Conservation (phyloP, 345 rosid genomes). For the Hypericum androsaemum region DNA sequence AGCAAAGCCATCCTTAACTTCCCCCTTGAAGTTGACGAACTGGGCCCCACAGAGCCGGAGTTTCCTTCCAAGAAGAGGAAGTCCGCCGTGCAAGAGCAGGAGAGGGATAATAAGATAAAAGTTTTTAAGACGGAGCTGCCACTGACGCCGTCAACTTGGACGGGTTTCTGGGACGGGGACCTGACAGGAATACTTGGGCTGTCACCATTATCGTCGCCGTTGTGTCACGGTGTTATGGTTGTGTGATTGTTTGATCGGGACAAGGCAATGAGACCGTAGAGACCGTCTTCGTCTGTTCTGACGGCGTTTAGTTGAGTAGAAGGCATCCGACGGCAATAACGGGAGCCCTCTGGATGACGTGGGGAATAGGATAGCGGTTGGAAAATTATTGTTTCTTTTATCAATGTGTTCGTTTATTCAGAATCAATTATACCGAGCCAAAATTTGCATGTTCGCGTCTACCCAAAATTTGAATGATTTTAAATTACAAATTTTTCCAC, state of each 20-base stretch:
- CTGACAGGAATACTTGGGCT: slow-evolving; percentile 55
- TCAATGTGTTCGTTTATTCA: no score
- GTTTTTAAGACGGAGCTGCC: slow-evolving; percentile 21
- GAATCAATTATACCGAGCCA: no score
- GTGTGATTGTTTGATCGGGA: no score
- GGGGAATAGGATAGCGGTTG: no score
- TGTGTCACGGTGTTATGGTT: slow-evolving; percentile 34
- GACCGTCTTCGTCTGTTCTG: no score
- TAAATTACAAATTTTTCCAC: no score
- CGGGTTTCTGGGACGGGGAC: slow-evolving; percentile 65
- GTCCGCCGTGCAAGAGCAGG: neutral
- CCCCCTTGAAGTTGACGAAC: slow-evolving; percentile 47
- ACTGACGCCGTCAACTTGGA: slow-evolving; percentile 91
- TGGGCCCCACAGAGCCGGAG: slow-evolving; percentile 3
- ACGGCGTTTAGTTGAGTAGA: no score
- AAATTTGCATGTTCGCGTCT: no score
- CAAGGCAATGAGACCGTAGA: neutral
- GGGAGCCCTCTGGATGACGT: no score
- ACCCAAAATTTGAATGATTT: no score
- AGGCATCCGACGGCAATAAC: no score
- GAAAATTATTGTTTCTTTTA: no score
- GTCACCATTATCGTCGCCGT: slow-evolving; percentile 77
- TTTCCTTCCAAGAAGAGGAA: slow-evolving; percentile 28
- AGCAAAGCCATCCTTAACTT: slow-evolving; percentile 85
- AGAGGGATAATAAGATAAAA: slow-evolving; percentile 13